These are phyloP conservation scores for Aspergillus sclerotioniger DNA, from an alignment of 495 filamentous ascomycete species.

Conservation along the genomic window DNA sequence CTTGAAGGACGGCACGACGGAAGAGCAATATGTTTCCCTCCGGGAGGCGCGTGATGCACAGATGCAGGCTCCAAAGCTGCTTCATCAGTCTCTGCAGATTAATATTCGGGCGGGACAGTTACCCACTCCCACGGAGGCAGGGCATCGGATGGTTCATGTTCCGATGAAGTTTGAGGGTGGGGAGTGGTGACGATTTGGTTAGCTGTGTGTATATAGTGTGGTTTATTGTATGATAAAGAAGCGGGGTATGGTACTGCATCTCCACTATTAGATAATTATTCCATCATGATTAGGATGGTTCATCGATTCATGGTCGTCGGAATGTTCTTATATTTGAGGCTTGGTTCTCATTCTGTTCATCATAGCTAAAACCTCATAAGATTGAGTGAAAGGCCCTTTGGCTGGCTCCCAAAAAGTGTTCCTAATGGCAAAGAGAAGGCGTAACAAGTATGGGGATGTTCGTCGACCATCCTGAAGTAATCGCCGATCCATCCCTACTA, in stretches of 20 bases:
- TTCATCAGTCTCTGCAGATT: conserved; percentile 57
- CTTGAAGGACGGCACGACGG: conserved; percentile 35
- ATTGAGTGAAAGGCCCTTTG: too few species aligned
- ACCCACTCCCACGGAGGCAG: conserved; percentile 29
- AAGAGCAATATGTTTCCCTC: conserved; percentile 49
- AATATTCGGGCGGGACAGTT: conserved; percentile 56
- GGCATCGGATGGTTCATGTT: conserved; percentile 40
- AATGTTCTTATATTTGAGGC: too few species aligned
- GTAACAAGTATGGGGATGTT: too few species aligned
- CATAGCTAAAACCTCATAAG: too few species aligned
- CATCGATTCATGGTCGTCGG: too few species aligned
- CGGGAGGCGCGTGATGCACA: conserved; percentile 46
- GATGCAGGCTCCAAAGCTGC: conserved; percentile 48
- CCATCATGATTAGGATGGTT: too few species aligned
- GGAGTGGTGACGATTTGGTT: conserved; percentile 13
- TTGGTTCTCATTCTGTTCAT: too few species aligned
- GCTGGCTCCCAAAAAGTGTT: too few species aligned
- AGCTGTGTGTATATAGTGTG: neutral
- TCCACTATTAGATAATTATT: too few species aligned
- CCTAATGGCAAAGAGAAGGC: too few species aligned
- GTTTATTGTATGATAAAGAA: neutral
- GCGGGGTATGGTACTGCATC: too few species aligned
- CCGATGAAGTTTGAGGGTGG: conserved; percentile 38
- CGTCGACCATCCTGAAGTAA: too few species aligned
- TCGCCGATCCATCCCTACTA: neutral